Percentiles rank a stretch among this genome's conserved stretches.
phyloP scores from a whole-genome alignment of 805 yeast genomes.

The Phaffomyces antillensis region DNA sequence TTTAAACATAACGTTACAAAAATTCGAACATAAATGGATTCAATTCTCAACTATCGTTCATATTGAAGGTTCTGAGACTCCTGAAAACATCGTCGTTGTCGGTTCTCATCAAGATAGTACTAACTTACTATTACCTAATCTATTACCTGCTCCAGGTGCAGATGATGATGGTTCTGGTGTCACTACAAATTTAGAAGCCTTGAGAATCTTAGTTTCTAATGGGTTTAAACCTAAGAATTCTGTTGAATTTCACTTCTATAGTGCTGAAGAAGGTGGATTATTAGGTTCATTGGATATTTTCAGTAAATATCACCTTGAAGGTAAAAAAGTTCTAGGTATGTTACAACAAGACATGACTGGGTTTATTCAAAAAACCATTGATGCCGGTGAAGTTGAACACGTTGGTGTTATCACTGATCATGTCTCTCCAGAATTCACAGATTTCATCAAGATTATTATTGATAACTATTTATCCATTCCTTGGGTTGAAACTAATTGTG shows the following conservation, averaged over 20 bases:
- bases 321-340: slow-evolving; percentile 64
- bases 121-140: slow-evolving; percentile 62
- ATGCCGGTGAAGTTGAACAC: slow-evolving; percentile 43
- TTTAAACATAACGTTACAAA: slow-evolving; percentile 35
- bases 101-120: slow-evolving; percentile 90
- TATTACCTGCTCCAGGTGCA: slow-evolving; percentile 83
- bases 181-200: slow-evolving; percentile 66
- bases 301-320: slow-evolving; percentile 38
- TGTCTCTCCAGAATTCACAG: slow-evolving; percentile 19
- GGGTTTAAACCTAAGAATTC: slow-evolving; percentile 57
- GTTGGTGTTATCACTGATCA: slow-evolving; percentile 58
- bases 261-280: slow-evolving; percentile 92
- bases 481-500: slow-evolving; percentile 71
- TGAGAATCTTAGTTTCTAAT: slow-evolving; percentile 47
- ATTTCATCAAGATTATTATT: slow-evolving; percentile 47
- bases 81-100: slow-evolving; percentile 51
- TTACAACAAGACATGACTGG: slow-evolving; percentile 82
- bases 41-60: slow-evolving; percentile 71
- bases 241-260: slow-evolving; percentile 87
- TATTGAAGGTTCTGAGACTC: slow-evolving; percentile 41
- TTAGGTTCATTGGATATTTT: slow-evolving; percentile 82
- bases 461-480: slow-evolving; percentile 59
- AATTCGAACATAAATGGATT: slow-evolving; percentile 66
- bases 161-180: slow-evolving; percentile 94
- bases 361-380: slow-evolving; percentile 20